A percentile compares a stretch with the other conserved stretches of the same genome.
phyloP scores from a whole-genome alignment of 148 eudicot species.

The Vaccinium corymbosum region DNA sequence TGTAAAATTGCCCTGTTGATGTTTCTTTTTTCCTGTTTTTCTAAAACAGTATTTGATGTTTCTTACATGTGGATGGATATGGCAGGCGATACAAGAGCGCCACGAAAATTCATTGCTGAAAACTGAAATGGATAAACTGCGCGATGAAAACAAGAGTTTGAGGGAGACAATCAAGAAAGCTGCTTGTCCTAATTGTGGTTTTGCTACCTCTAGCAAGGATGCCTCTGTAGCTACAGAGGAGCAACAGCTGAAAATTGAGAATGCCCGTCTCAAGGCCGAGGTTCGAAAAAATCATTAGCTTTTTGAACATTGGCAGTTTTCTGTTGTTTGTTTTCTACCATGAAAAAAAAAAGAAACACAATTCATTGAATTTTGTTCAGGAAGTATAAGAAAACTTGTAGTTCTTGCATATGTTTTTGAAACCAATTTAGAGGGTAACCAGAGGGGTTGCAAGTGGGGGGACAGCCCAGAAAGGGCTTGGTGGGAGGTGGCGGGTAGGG shows the following conservation, averaged over 20 bases:
- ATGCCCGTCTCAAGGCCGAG: slow-evolving; percentile 87
- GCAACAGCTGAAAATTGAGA: slow-evolving; percentile 81
- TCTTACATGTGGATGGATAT: background rate
- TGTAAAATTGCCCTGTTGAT: background rate
- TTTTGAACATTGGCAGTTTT: background rate
- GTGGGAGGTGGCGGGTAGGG: background rate
- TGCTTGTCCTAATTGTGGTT: slow-evolving; percentile 79
- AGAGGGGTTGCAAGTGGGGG: background rate
- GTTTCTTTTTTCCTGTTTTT: background rate
- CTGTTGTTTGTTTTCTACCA: background rate
- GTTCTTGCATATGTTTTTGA: background rate
- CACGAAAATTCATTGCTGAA: slow-evolving; percentile 88
- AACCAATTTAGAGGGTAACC: background rate
- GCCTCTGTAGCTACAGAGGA: slow-evolving; percentile 37
- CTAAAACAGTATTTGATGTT: background rate
- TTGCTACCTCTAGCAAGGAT: slow-evolving; percentile 45
- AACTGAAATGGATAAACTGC: slow-evolving; percentile 70
- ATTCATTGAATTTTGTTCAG: background rate
- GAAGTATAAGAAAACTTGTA: background rate
- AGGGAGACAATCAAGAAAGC: slow-evolving; percentile 58
- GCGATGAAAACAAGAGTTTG: slow-evolving; percentile 65
- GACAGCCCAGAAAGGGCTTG: background rate
- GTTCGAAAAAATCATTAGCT: slow-evolving; percentile 26
- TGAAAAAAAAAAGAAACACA: background rate
- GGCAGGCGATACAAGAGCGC: slow-evolving; percentile 95